Evolutionary conservation across 2,329 filamentous ascomycete genomes (phyloP).

Genomic region (Neofusicoccum sp.): DNA sequence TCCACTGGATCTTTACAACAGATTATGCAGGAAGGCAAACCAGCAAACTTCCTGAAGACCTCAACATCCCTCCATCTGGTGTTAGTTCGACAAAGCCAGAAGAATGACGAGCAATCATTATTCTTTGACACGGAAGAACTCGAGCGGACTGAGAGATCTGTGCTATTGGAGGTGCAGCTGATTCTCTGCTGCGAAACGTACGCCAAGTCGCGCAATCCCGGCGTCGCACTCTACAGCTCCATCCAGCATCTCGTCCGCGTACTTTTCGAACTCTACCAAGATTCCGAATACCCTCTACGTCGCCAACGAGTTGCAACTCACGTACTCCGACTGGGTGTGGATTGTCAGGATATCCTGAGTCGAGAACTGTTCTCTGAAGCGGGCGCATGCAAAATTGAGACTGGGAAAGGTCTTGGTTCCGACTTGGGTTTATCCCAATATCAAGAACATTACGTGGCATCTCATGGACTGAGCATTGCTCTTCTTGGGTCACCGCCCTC

Average conservation of each 20-base stretch:
- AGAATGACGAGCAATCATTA: conserved; percentile 54
- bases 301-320: conserved; percentile 31
- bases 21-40: conserved; percentile 57
- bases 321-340: conserved; percentile 49
- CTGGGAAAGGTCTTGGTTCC: conserved; percentile 24
- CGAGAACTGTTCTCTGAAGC: conserved; percentile 21
- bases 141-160: conserved; percentile 34
- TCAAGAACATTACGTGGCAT: conserved; percentile 38
- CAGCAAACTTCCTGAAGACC: conserved; percentile 60
- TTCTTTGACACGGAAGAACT: conserved; percentile 41
- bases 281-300: conserved; percentile 35
- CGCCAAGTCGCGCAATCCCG: conserved; percentile 35
- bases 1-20: conserved; percentile 52
- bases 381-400: conserved; percentile 13
- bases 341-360: conserved; percentile 61
- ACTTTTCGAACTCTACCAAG: conserved; percentile 34
- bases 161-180: conserved; percentile 49
- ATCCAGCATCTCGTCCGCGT: conserved; percentile 28
- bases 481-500: conserved; percentile 41
- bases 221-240: conserved; percentile 31
- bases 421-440: conserved; percentile 40
- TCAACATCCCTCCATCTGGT: conserved; percentile 64
- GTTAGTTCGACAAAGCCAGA: conserved; percentile 40
- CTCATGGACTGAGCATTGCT: conserved; percentile 43
- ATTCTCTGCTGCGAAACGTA: conserved; percentile 32